Evolutionary conservation across 2,329 filamentous ascomycete species (phyloP).

Genomic region (Trichoderma atroviride): DNA sequence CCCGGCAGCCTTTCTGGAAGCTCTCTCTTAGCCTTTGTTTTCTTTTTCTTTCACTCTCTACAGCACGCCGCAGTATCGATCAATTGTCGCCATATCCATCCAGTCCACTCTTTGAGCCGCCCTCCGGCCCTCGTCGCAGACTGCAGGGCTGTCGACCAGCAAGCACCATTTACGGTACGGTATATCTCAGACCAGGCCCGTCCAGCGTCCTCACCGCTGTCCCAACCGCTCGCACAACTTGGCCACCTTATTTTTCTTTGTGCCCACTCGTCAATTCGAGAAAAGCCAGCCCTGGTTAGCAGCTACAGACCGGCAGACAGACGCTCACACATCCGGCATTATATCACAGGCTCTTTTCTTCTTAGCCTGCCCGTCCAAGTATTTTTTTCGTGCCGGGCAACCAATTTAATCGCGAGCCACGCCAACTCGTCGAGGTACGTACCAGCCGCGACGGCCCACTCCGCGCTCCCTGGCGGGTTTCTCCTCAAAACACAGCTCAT

Average conservation of each 20-base stretch:
- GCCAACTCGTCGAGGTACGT: slow-evolving; percentile 38
- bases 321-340: not conserved
- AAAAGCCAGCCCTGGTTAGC: not conserved
- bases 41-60: slow-evolving; percentile 8
- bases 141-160: slow-evolving; percentile 8
- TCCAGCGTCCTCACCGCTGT: slow-evolving; percentile 18
- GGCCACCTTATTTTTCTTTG: slow-evolving; percentile 2
- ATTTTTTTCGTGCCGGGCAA: slow-evolving; percentile 38
- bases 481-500: slow-evolving; percentile 44
- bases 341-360: not conserved
- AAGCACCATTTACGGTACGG: slow-evolving; percentile 5
- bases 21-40: slow-evolving; percentile 25
- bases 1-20: slow-evolving; percentile 19
- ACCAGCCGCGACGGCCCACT: slow-evolving; percentile 38
- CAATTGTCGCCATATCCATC: slow-evolving; percentile 14
- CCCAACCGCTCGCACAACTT: slow-evolving; percentile 3
- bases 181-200: not conserved
- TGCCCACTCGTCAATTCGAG: not conserved
- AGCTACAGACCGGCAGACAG: not conserved
- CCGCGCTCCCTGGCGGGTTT: slow-evolving; percentile 35
- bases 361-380: not conserved
- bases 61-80: slow-evolving; percentile 1
- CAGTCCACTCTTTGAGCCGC: slow-evolving; percentile 25
- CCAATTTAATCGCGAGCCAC: slow-evolving; percentile 36
- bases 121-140: not conserved